Evolutionary conservation across 129 eudicot species (phyloP).

Genomic region (Erigeron canadensis): DNA sequence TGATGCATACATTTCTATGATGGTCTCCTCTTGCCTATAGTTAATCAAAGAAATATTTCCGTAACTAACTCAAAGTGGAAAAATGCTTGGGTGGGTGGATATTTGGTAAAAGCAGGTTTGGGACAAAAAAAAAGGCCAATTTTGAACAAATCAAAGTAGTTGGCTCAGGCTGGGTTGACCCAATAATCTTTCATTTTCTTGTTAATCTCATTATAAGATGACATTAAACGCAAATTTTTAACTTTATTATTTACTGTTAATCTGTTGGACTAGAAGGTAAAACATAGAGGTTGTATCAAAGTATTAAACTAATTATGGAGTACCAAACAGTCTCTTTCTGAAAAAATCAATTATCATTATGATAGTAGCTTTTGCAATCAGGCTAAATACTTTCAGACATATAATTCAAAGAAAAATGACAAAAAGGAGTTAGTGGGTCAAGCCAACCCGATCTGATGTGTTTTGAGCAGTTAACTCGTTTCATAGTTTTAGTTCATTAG

Average conservation of each 20-base stretch:
- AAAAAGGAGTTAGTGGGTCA: not conserved
- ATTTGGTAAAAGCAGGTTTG: not conserved
- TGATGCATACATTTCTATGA: conserved; percentile 91
- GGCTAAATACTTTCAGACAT: not conserved
- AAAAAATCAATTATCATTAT: no score
- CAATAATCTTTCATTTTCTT: not conserved
- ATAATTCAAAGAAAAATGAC: not conserved
- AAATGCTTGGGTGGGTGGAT: not conserved
- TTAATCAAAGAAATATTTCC: conserved; percentile 4
- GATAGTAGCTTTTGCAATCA: not conserved
- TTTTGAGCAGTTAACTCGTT: not conserved
- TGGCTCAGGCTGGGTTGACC: not conserved
- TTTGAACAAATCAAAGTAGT: not conserved
- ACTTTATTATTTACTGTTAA: no score
- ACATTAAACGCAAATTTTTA: no score
- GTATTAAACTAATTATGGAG: not conserved
- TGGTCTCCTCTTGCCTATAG: conserved; percentile 88
- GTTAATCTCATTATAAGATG: no score
- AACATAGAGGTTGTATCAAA: not conserved
- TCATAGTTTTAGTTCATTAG: not conserved
- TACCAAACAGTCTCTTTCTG: no score
- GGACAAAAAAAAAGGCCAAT: not conserved
- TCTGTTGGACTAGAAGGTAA: not conserved
- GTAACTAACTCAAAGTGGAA: not conserved
- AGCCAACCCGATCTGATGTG: not conserved